Evolutionary conservation across 164 flowering plant genomes (phyloP).

Genomic region (Protea cynaroides): DNA sequence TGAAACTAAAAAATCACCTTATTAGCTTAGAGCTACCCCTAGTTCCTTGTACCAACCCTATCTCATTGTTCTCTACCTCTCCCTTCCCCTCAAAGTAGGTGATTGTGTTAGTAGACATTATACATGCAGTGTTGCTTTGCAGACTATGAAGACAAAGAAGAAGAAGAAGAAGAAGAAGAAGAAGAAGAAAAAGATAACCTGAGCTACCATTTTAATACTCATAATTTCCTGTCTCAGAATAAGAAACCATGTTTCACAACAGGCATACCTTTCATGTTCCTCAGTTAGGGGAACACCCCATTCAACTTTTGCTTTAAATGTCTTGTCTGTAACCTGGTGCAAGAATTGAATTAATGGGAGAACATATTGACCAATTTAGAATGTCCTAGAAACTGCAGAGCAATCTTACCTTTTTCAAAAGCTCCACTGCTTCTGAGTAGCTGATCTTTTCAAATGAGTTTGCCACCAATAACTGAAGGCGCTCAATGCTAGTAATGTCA

Average conservation of each 20-base stretch:
- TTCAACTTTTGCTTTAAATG: slow-evolving; percentile 36
- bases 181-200: too few relatives aligned
- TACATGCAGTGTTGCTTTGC: too few relatives aligned
- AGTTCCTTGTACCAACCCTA: too few relatives aligned
- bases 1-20: too few relatives aligned
- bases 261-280: slow-evolving; percentile 71
- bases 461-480: slow-evolving; percentile 41
- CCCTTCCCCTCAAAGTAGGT: too few relatives aligned
- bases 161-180: too few relatives aligned
- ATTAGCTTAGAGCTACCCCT: too few relatives aligned
- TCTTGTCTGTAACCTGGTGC: slow-evolving; percentile 45
- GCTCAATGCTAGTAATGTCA: slow-evolving; percentile 36
- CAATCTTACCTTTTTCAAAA: slow-evolving; percentile 44
- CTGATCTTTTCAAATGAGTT: slow-evolving; percentile 50
- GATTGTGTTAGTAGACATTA: too few relatives aligned
- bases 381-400: neutral
- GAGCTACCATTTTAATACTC: too few relatives aligned
- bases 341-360: slow-evolving; percentile 3
- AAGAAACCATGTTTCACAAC: neutral
- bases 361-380: neutral
- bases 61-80: too few relatives aligned
- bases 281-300: slow-evolving; percentile 59
- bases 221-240: too few relatives aligned
- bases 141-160: too few relatives aligned
- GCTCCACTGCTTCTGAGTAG: slow-evolving; percentile 62